Evolutionary conservation across 1,284 basidiomycete species (phyloP), one percentile per base, ranked within the genome.

Genomic region (Puccinia coronata): DNA sequence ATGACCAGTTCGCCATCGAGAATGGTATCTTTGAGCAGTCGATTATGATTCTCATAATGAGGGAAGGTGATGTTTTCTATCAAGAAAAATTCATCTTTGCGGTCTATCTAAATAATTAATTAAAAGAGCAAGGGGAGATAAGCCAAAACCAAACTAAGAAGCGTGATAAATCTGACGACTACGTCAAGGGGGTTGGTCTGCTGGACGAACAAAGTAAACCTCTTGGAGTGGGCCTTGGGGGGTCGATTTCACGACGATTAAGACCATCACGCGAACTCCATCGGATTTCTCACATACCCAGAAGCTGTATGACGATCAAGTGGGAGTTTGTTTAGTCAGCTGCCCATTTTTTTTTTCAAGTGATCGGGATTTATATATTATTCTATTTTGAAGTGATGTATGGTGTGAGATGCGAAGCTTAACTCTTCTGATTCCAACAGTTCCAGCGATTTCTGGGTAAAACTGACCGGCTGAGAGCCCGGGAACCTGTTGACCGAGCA

Each of bases 281-380:
- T 99, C 97, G n/a, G 95, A 97, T 88, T 99, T 99, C 88, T 99
- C 97, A 87, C 95, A 98, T 41, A 99, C 96, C 96, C 96, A 99
- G 86, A 93, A 99, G 86, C 95, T 97, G 49, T 72, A 39, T 11
- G 39, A 65, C 3, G 84, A 51, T 49, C 51, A 72, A 25, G 71
- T 31, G 28, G 12, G 11, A 28, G n/a, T 3, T 49, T 20, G n/a
- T 23, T 51, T 11, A 65, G 39, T 23, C 53, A 31, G 74, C 70
- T 43, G n/a, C 34, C 59, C 47, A 31, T 80, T 16, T 76, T 74
- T 51, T 76, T 49, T 41, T n/a, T n/a, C n/a, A n/a, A n/a, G n/a
- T n/a, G n/a, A n/a, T n/a, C n/a, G n/a, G n/a, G n/a, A n/a, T n/a
- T n/a, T n/a, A n/a, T n/a, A n/a, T n/a, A n/a, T n/a, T n/a, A n/a